phyloP scores from a whole-genome alignment of 2,329 filamentous ascomycete species.

The Tolypocladium capitatum region DNA sequence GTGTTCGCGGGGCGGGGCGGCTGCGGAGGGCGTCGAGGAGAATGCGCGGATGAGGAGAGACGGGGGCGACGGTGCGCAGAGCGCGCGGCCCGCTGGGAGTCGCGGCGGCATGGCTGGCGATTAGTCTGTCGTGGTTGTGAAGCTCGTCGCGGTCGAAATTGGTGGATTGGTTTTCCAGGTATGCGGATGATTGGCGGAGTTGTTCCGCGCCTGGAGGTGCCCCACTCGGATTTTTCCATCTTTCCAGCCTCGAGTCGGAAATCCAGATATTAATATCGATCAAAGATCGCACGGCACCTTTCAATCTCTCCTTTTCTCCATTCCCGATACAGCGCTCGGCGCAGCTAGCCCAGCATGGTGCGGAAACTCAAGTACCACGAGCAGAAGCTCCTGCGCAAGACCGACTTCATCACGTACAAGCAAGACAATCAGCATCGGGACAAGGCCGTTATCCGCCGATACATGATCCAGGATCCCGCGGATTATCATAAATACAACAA shows the following conservation, averaged over 20 bases:
- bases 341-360: conserved; percentile 52
- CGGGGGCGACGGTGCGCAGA: conserved; percentile 1
- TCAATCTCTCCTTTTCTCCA: too few species aligned
- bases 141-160: background rate
- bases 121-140: background rate
- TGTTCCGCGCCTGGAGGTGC: background rate
- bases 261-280: too few species aligned
- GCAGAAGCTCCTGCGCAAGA: conserved; percentile 82
- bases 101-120: conserved; percentile 3
- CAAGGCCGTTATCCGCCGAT: conserved; percentile 64
- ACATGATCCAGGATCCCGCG: conserved; percentile 79
- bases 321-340: background rate
- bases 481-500: conserved; percentile 62
- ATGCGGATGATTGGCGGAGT: background rate
- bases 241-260: background rate
- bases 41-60: conserved; percentile 13
- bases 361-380: conserved; percentile 95
- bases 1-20: conserved; percentile 11
- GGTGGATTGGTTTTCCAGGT: background rate
- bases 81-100: background rate
- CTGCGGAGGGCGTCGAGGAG: conserved; percentile 14
- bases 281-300: too few species aligned
- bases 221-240: background rate
- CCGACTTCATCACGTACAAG: conserved; percentile 92
- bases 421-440: conserved; percentile 78